These are phyloP conservation scores for Exophiala viscosa DNA, from an alignment of 2,329 filamentous ascomycete species.

Conservation along the genomic window DNA sequence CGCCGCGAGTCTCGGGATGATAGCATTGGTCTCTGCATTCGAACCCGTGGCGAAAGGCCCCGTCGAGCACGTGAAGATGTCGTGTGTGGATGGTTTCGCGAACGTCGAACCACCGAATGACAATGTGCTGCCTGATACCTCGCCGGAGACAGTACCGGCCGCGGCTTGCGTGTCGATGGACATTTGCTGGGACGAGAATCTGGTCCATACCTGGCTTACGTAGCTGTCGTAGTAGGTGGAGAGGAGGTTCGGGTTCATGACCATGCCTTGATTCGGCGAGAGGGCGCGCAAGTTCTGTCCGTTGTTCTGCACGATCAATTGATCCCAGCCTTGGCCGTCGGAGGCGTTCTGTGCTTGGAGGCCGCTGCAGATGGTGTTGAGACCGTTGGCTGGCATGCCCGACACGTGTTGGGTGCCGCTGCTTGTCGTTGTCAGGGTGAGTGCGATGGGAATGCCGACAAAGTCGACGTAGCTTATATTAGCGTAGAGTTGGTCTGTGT, in stretches of 20 bases:
- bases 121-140: conserved; percentile 42
- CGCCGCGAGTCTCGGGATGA: conserved; percentile 70
- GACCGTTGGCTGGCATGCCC: conserved; percentile 57
- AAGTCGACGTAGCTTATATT: conserved; percentile 77
- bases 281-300: conserved; percentile 41
- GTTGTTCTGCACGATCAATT: conserved; percentile 49
- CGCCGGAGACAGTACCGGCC: conserved; percentile 52
- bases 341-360: conserved; percentile 53
- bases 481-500: conserved; percentile 58
- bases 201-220: conserved; percentile 49
- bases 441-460: conserved; percentile 58
- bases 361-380: conserved; percentile 53
- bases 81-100: conserved; percentile 53
- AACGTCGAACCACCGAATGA: conserved; percentile 50
- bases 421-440: conserved; percentile 45
- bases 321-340: conserved; percentile 61
- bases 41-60: conserved; percentile 53
- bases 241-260: conserved; percentile 46
- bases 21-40: conserved; percentile 53
- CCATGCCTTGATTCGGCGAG: conserved; percentile 43
- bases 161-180: conserved; percentile 63
- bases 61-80: conserved; percentile 65
- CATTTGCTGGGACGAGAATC: conserved; percentile 45
- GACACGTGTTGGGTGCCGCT: conserved; percentile 50
- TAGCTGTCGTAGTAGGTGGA: conserved; percentile 51